Conservation (phyloP, 2,329 filamentous ascomycete genomes). For the Fusarium albidum region DNA sequence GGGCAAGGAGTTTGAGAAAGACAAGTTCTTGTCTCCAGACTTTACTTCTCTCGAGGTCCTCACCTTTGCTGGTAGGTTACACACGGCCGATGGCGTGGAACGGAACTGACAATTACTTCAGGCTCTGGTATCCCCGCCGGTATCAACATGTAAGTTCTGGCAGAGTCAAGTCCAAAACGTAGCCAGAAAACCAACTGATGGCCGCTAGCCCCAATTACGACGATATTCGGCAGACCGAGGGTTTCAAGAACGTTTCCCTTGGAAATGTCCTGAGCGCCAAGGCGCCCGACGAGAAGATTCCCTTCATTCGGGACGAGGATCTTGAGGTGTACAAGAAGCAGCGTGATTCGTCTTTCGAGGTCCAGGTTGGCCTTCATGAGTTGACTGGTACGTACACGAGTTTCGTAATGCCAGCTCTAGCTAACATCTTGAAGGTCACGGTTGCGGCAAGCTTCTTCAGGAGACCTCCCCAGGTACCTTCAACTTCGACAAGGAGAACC, state of each 20-base stretch:
- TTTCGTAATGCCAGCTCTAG: no score
- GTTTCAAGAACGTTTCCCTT: slow-evolving; percentile 93
- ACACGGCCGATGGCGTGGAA: background rate
- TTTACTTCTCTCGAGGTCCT: slow-evolving; percentile 95
- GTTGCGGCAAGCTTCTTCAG: slow-evolving; percentile 92
- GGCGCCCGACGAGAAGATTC: slow-evolving; percentile 89
- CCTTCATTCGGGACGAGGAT: slow-evolving; percentile 85
- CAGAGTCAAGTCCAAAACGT: no score
- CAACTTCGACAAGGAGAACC: slow-evolving; percentile 88
- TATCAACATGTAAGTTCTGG: slow-evolving; percentile 63
- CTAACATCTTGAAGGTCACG: slow-evolving; percentile 67
- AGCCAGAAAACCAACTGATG: slow-evolving; percentile 13
- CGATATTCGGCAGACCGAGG: slow-evolving; percentile 80
- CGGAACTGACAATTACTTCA: slow-evolving; percentile 44
- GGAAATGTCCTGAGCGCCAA: slow-evolving; percentile 94
- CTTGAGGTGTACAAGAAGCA: slow-evolving; percentile 81
- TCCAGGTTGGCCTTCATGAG: slow-evolving; percentile 95
- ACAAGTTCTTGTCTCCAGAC: slow-evolving; percentile 93
- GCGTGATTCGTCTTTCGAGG: slow-evolving; percentile 89
- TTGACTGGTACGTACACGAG: slow-evolving; percentile 59
- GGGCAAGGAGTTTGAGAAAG: slow-evolving; percentile 90
- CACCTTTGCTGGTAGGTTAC: slow-evolving; percentile 65
- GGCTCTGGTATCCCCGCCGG: slow-evolving; percentile 73
- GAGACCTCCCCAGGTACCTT: slow-evolving; percentile 83
- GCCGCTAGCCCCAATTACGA: slow-evolving; percentile 68